Conservation (phyloP, 2,329 filamentous ascomycete species). For the Hypomyces perniciosus region DNA sequence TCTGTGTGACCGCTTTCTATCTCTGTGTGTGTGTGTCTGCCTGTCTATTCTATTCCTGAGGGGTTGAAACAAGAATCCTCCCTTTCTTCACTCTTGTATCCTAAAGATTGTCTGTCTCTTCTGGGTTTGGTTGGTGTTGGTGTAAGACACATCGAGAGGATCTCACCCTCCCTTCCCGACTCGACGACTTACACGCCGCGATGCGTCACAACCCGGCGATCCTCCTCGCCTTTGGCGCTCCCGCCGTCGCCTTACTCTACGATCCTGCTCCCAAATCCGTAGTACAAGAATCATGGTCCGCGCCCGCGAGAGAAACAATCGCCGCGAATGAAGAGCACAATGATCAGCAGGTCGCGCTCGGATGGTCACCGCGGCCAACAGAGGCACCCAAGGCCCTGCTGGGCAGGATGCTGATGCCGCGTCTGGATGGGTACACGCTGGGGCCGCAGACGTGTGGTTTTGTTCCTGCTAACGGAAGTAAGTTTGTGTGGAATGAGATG, state of each 20-base stretch:
- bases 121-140: too few relatives aligned
- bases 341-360: constrained; percentile 22
- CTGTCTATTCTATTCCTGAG: too few relatives aligned
- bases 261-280: constrained; percentile 15
- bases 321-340: constrained; percentile 10
- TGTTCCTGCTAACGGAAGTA: constrained; percentile 22
- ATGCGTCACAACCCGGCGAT: constrained; percentile 8
- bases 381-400: constrained; percentile 22
- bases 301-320: constrained; percentile 23
- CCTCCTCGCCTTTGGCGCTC: constrained; percentile 19
- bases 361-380: constrained; percentile 28
- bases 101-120: too few relatives aligned
- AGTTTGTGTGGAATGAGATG: constrained; percentile 14
- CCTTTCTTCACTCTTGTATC: too few relatives aligned
- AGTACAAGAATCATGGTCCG: constrained; percentile 23
- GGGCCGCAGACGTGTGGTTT: constrained; percentile 27
- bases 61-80: too few relatives aligned
- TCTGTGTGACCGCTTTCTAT: too few relatives aligned
- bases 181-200: not conserved
- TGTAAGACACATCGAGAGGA: too few relatives aligned
- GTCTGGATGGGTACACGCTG: constrained; percentile 24
- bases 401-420: constrained; percentile 25
- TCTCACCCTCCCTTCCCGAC: too few relatives aligned
- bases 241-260: constrained; percentile 15
- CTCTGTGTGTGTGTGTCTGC: too few relatives aligned